Percentiles rank a stretch among this genome's conserved stretches.
Evolutionary conservation across 352 stramenopile genomes (phyloP).

Genomic region (Phytophthora litchii): DNA sequence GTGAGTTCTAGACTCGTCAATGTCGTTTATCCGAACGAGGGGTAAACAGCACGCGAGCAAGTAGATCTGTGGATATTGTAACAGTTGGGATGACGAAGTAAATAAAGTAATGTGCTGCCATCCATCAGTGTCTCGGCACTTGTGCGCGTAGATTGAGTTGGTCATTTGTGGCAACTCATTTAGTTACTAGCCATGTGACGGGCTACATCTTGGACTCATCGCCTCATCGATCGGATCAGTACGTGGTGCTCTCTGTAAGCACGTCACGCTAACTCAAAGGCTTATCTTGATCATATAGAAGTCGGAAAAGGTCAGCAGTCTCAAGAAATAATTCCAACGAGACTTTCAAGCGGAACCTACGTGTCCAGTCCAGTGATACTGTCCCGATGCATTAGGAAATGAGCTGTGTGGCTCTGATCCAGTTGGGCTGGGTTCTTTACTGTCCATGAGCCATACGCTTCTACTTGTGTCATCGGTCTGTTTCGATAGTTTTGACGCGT

Average conservation of each 20-base stretch:
- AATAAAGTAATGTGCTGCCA: constrained; percentile 40
- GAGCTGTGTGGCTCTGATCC: constrained; percentile 20
- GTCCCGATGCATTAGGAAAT: constrained; percentile 27
- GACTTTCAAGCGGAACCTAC: constrained; percentile 2
- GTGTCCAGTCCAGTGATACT: constrained; percentile 12
- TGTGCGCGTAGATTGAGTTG: not conserved
- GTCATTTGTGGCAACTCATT: not conserved
- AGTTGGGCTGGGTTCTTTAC: constrained; percentile 16
- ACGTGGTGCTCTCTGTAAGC: constrained; percentile 5
- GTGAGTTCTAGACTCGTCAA: constrained; percentile 41
- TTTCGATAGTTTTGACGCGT: constrained; percentile 23
- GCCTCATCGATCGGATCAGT: constrained; percentile 9
- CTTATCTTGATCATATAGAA: not conserved
- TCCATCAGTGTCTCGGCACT: constrained; percentile 13
- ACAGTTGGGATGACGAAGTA: constrained; percentile 29
- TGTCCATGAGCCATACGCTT: constrained; percentile 15
- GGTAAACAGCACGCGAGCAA: constrained; percentile 12
- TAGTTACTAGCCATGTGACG: constrained; percentile 7
- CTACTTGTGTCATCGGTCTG: constrained; percentile 19
- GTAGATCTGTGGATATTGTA: constrained; percentile 40
- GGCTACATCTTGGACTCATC: constrained; percentile 1
- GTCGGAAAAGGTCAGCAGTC: constrained; percentile 12
- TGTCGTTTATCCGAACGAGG: constrained; percentile 6
- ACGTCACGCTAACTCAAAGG: constrained; percentile 1
- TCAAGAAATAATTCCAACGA: constrained; percentile 11